These are phyloP conservation scores for Macroventuria anomochaeta DNA, from an alignment of 2,329 filamentous ascomycete genomes.

Conservation along the genomic window DNA sequence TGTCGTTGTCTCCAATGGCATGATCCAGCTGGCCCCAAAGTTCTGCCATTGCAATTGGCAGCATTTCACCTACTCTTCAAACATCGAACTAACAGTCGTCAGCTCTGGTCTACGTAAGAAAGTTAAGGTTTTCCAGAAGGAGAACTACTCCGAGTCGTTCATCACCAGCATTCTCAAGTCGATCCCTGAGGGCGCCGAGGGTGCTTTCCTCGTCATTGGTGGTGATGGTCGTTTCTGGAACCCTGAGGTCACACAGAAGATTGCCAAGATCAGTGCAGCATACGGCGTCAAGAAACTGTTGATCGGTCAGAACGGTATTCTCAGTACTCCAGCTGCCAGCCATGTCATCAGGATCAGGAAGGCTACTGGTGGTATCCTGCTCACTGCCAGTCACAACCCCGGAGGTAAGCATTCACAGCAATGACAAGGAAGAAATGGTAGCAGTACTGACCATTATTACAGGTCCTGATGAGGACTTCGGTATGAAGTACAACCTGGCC, in stretches of 20 bases:
- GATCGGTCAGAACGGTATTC: slow-evolving; percentile 93
- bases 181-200: slow-evolving; percentile 91
- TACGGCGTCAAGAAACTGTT: slow-evolving; percentile 99
- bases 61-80: not conserved
- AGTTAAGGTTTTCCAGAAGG: slow-evolving; percentile 95
- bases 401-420: slow-evolving; percentile 67
- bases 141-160: slow-evolving; percentile 95
- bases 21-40: slow-evolving; percentile 4
- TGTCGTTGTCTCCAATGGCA: not conserved
- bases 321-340: slow-evolving; percentile 94
- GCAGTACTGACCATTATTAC: slow-evolving; percentile 6
- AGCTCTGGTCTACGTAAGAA: slow-evolving; percentile 99
- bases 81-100: slow-evolving; percentile 37
- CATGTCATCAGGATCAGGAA: slow-evolving; percentile 94
- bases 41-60: not conserved
- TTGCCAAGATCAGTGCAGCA: slow-evolving; percentile 94
- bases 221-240: slow-evolving; percentile 98
- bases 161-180: slow-evolving; percentile 92
- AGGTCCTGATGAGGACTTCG: slow-evolving; percentile 95
- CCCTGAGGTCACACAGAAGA: slow-evolving; percentile 93
- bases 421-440: no score
- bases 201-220: slow-evolving; percentile 91
- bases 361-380: slow-evolving; percentile 93
- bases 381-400: slow-evolving; percentile 98
- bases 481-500: slow-evolving; percentile 99